phyloP scores from a whole-genome alignment of 768 basidiomycete species.

The Tulasnella sp. region DNA sequence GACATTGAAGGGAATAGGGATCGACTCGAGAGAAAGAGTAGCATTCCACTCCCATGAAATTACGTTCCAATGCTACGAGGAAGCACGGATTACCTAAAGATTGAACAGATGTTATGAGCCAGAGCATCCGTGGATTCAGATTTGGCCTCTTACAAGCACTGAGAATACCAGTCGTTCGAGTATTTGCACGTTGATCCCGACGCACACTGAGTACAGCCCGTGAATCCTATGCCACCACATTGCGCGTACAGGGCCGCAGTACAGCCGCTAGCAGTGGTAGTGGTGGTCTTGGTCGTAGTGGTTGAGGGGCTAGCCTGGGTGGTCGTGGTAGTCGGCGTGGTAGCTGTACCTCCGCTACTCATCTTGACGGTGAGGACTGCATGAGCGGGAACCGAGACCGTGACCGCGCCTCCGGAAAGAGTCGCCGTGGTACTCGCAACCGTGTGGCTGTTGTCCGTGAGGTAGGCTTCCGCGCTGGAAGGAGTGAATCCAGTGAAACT shows the following conservation, averaged over 20 bases:
- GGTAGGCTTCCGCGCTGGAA: not conserved
- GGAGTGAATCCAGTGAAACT: not conserved
- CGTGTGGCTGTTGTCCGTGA: conserved; percentile 7
- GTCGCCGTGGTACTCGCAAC: not conserved
- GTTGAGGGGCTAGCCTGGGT: not conserved
- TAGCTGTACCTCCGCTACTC: not conserved
- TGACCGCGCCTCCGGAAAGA: not conserved
- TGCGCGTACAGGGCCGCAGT: not conserved
- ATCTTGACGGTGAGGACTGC: not conserved
- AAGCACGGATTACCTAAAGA: too few species aligned
- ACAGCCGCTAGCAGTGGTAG: not conserved
- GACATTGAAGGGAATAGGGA: too few species aligned
- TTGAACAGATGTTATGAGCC: too few species aligned
- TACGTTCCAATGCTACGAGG: not conserved
- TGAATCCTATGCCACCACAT: conserved; percentile 15
- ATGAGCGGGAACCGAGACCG: not conserved
- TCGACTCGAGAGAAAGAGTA: too few species aligned
- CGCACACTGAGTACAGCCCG: conserved; percentile 16
- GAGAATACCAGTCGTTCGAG: not conserved
- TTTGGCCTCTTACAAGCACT: not conserved
- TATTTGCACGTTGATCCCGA: conserved; percentile 20
- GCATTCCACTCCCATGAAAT: too few species aligned
- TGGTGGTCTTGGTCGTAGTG: not conserved
- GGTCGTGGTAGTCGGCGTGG: conserved; percentile 1
- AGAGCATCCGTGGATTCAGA: too few species aligned